Evolutionary conservation across 108 stramenopile species (phyloP).

Genomic region (Cylindrotheca closterium): DNA sequence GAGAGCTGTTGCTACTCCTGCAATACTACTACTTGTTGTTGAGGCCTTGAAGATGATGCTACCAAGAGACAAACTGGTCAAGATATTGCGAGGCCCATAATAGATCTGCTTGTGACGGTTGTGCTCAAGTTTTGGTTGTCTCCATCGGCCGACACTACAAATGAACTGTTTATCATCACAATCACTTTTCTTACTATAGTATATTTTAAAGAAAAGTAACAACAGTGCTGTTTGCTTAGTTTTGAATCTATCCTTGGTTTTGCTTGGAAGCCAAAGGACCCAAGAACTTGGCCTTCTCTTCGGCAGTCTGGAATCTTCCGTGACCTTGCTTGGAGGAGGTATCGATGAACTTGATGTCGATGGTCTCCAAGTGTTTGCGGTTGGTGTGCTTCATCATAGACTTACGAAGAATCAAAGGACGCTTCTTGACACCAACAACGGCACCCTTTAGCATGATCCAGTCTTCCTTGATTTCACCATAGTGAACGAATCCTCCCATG

Average conservation of each 20-base stretch:
- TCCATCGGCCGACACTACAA: too few relatives aligned
- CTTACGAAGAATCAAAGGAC: slow-evolving; percentile 97
- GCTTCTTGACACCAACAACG: slow-evolving; percentile 97
- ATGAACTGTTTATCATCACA: too few relatives aligned
- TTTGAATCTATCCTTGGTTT: slow-evolving; percentile 49
- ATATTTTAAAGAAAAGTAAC: too few relatives aligned
- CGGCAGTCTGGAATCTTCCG: slow-evolving; percentile 99
- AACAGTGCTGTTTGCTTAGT: too few relatives aligned
- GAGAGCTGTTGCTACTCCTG: too few relatives aligned
- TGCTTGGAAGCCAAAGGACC: slow-evolving; percentile 97
- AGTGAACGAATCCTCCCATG: slow-evolving; percentile 98
- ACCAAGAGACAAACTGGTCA: too few relatives aligned
- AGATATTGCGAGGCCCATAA: too few relatives aligned
- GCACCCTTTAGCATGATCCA: slow-evolving; percentile 99
- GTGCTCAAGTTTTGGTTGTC: too few relatives aligned
- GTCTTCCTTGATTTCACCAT: slow-evolving; percentile 96
- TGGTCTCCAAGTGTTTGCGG: slow-evolving; percentile 93
- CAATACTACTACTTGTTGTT: too few relatives aligned
- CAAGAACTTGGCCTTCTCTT: slow-evolving; percentile 98
- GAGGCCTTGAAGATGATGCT: too few relatives aligned
- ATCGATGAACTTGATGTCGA: slow-evolving; percentile 99
- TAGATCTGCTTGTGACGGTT: too few relatives aligned
- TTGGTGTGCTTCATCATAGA: slow-evolving; percentile 89
- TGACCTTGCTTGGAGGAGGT: slow-evolving; percentile 99
- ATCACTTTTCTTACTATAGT: too few relatives aligned